Percentiles rank a stretch among this genome's conserved stretches.
Conservation (phyloP, 345 rosid species). For the Euphorbia lathyris region DNA sequence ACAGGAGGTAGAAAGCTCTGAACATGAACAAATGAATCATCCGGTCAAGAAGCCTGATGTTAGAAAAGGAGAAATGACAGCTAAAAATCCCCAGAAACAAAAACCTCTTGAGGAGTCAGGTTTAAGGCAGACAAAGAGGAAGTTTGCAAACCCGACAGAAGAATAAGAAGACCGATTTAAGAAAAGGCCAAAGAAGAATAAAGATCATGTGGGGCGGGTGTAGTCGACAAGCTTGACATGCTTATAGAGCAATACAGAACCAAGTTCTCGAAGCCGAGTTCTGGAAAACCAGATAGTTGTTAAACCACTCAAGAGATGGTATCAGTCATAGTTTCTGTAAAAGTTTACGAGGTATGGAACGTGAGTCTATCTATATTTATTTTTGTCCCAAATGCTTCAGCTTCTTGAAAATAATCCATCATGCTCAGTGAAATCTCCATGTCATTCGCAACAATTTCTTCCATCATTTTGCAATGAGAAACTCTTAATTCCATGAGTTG, state of each 20-base stretch:
- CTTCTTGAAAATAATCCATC: no score
- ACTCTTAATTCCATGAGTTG: no score
- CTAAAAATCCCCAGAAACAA: constrained; percentile 9
- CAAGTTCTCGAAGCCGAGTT: constrained; percentile 56
- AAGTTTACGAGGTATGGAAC: neutral
- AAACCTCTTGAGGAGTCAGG: constrained; percentile 25
- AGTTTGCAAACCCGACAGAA: constrained; percentile 27
- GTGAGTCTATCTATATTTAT: neutral
- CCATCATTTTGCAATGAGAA: no score
- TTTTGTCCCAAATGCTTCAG: no score
- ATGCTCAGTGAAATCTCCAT: no score
- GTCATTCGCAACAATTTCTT: no score
- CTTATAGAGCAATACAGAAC: constrained; percentile 63
- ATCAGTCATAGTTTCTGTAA: constrained; percentile 34
- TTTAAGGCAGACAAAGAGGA: constrained; percentile 37
- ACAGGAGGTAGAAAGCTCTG: constrained; percentile 21
- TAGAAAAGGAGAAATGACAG: constrained; percentile 23
- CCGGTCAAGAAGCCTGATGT: constrained; percentile 19
- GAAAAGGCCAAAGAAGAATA: constrained; percentile 46
- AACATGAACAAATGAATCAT: constrained; percentile 22
- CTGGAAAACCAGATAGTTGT: constrained; percentile 41
- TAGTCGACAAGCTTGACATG: constrained; percentile 60
- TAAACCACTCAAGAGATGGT: constrained; percentile 59
- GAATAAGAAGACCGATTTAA: constrained; percentile 18
- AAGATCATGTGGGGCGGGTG: constrained; percentile 43